phyloP scores from a whole-genome alignment of 2,329 filamentous ascomycete genomes.

The Diaporthe ampelina region DNA sequence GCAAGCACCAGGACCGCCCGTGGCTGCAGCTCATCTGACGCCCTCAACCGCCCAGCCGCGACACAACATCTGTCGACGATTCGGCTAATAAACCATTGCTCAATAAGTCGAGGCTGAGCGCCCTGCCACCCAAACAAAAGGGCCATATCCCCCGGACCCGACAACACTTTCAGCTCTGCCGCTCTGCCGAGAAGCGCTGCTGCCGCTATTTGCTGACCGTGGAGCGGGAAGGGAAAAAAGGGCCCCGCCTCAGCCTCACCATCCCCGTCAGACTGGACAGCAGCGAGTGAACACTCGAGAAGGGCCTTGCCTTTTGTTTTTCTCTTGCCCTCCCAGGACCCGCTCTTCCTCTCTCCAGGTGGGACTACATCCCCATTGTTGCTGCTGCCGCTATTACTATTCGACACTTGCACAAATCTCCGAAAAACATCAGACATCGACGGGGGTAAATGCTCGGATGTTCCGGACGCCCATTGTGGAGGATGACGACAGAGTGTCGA shows the following conservation, averaged over 20 bases:
- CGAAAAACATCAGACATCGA: background rate
- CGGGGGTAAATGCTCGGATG: conserved; percentile 18
- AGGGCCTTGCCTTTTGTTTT: background rate
- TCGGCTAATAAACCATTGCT: conserved; percentile 4
- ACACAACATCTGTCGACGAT: conserved; percentile 1
- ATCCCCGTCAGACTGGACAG: background rate
- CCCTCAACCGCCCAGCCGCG: background rate
- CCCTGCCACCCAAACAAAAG: background rate
- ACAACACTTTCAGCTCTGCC: background rate
- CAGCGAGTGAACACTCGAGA: background rate
- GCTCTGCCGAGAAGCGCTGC: background rate
- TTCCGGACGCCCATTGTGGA: conserved; percentile 14
- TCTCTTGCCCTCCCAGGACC: background rate
- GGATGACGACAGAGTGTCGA: conserved; percentile 32
- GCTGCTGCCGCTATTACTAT: background rate
- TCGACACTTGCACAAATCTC: background rate
- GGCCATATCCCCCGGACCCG: background rate
- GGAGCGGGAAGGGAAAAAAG: background rate
- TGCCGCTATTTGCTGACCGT: background rate
- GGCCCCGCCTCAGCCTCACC: conserved; percentile 20
- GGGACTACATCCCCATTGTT: background rate
- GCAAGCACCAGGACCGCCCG: background rate
- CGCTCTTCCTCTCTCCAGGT: background rate
- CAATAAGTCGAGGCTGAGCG: conserved; percentile 5
- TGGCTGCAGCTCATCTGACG: conserved; percentile 35